Evolutionary conservation across 495 filamentous ascomycete genomes (phyloP).

Genomic region (Pseudevernia furfuracea): DNA sequence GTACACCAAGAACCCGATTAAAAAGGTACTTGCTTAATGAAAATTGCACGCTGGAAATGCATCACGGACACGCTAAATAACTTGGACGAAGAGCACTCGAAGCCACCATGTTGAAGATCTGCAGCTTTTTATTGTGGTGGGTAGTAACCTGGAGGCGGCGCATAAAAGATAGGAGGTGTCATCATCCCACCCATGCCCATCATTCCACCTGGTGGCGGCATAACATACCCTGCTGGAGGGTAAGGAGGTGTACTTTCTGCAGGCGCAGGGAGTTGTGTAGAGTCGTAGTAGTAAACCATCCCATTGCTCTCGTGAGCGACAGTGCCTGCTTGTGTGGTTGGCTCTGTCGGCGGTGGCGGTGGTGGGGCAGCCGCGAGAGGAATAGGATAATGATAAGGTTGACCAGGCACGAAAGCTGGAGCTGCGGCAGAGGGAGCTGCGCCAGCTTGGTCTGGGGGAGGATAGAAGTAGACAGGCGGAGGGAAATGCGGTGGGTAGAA

Average conservation of each 20-base stretch:
- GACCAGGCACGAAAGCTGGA: constrained; percentile 50
- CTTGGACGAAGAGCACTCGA: constrained; percentile 15
- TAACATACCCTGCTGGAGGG: constrained; percentile 43
- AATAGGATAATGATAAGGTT: constrained; percentile 39
- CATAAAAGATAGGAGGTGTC: constrained; percentile 68
- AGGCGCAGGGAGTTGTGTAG: constrained; percentile 54
- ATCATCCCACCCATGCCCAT: constrained; percentile 77
- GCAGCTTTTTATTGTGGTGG: constrained; percentile 34
- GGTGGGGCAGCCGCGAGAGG: constrained; percentile 38
- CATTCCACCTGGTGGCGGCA: constrained; percentile 47
- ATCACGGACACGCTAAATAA: constrained; percentile 25
- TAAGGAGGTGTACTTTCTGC: constrained; percentile 46
- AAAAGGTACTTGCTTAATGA: constrained; percentile 11
- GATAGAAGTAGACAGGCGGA: constrained; percentile 49
- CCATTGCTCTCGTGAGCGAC: constrained; percentile 90
- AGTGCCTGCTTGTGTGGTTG: constrained; percentile 52
- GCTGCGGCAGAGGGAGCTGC: constrained; percentile 48
- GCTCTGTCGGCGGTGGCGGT: constrained; percentile 37
- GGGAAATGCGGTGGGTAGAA: constrained; percentile 57
- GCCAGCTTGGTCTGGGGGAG: constrained; percentile 34
- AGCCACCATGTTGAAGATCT: constrained; percentile 3
- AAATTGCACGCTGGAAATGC: constrained; percentile 25
- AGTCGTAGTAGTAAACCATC: constrained; percentile 90
- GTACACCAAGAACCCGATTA: constrained; percentile 16
- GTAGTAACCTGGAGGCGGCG: constrained; percentile 27